phyloP scores from a whole-genome alignment of 257 asterid species.

The Coffea eugenioides region DNA sequence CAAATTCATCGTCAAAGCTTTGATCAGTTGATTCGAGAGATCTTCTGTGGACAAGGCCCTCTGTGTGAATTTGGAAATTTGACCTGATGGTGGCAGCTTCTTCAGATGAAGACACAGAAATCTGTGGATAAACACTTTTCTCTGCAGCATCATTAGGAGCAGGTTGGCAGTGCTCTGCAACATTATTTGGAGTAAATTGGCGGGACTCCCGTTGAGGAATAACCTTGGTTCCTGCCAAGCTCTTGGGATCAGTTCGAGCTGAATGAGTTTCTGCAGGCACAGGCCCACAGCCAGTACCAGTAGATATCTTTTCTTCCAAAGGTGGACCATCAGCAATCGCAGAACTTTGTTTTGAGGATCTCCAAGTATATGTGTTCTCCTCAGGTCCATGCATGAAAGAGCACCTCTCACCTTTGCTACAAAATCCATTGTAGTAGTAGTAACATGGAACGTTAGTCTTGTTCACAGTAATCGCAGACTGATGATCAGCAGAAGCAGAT shows the following conservation, averaged over 20 bases:
- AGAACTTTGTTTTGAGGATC: constrained; percentile 23
- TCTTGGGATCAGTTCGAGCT: constrained; percentile 14
- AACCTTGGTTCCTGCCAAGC: constrained; percentile 9
- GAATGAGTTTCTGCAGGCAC: constrained; percentile 21
- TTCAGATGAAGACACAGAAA: constrained; percentile 25
- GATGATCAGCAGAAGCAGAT: constrained; percentile 19
- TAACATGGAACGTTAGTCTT: constrained; percentile 36
- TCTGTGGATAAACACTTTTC: constrained; percentile 18
- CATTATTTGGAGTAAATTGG: neutral
- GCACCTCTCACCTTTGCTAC: constrained; percentile 43
- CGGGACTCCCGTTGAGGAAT: constrained; percentile 13
- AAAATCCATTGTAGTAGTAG: constrained; percentile 37
- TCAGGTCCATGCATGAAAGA: constrained; percentile 34
- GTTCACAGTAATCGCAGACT: constrained; percentile 23
- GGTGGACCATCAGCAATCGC: constrained; percentile 18
- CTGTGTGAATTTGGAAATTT: constrained; percentile 18
- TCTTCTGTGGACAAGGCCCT: constrained; percentile 17
- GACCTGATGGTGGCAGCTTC: constrained; percentile 32
- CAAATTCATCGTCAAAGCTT: constrained; percentile 30
- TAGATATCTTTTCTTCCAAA: constrained; percentile 25
- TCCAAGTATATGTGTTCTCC: constrained; percentile 17
- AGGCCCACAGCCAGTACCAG: constrained; percentile 24
- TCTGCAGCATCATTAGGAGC: constrained; percentile 6
- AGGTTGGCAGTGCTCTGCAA: neutral
- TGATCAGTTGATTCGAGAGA: constrained; percentile 17